These are phyloP conservation scores for Hydnum rufescens DNA, from an alignment of 768 basidiomycete genomes.

Conservation along the genomic window DNA sequence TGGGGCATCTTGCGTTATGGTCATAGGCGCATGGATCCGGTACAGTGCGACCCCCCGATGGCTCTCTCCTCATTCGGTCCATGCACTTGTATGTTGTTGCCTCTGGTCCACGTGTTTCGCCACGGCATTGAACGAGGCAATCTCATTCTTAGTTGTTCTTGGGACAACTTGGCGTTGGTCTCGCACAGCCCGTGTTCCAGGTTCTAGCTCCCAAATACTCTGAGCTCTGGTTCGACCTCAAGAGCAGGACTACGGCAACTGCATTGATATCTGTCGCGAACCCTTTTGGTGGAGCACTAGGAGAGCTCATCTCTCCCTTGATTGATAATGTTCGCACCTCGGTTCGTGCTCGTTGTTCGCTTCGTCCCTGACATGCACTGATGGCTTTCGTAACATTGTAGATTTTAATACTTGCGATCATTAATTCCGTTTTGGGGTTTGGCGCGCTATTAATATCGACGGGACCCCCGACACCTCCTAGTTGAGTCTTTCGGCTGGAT, in stretches of 20 bases:
- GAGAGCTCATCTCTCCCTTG: conserved; percentile 51
- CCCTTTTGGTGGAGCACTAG: conserved; percentile 42
- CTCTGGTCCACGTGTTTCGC: conserved; percentile 47
- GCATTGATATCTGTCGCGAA: conserved; percentile 29
- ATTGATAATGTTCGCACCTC: conserved; percentile 34
- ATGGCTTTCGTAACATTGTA: conserved; percentile 14
- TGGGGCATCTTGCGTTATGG: conserved; percentile 30
- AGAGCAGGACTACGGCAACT: conserved; percentile 62
- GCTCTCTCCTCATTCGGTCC: conserved; percentile 32
- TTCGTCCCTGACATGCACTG: neutral
- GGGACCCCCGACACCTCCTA: conserved; percentile 59
- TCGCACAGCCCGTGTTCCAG: conserved; percentile 56
- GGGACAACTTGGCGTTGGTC: conserved; percentile 35
- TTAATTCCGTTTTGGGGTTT: conserved; percentile 42
- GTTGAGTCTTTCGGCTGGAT: conserved; percentile 22
- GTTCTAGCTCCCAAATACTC: conserved; percentile 65
- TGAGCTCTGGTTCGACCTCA: conserved; percentile 64
- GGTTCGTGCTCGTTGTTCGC: conserved; percentile 20
- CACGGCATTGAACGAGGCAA: neutral
- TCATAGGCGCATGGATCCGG: conserved; percentile 57
- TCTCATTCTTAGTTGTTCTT: too few relatives aligned
- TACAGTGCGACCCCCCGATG: conserved; percentile 46
- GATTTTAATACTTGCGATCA: conserved; percentile 53
- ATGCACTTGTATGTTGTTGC: conserved; percentile 51
- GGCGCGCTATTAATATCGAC: conserved; percentile 36